Percentiles rank a stretch among this genome's conserved stretches.
These are phyloP conservation scores for Lactarius deliciosus DNA, from an alignment of 768 basidiomycete genomes.

Conservation along the genomic window DNA sequence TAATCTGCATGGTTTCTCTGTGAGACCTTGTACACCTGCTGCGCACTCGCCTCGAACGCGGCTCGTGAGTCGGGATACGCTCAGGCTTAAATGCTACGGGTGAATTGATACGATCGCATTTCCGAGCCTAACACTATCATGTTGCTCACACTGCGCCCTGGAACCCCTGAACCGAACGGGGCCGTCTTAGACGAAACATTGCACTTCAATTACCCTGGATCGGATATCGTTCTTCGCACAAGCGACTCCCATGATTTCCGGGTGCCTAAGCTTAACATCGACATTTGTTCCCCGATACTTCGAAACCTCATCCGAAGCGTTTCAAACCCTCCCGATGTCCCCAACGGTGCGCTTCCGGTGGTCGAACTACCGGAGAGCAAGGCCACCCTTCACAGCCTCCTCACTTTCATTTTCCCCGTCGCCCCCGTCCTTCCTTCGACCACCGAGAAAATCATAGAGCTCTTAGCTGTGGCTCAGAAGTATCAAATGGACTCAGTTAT, in stretches of 20 bases:
- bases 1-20: too few species aligned
- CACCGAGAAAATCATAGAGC: not conserved
- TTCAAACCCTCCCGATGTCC: not conserved
- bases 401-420: not conserved
- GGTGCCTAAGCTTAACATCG: conserved; percentile 37
- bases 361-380: not conserved
- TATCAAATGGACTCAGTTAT: not conserved
- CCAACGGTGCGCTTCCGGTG: not conserved
- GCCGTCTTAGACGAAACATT: not conserved
- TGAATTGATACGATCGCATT: too few species aligned
- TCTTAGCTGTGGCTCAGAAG: not conserved
- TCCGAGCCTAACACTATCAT: too few species aligned
- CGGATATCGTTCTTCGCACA: not conserved
- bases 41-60: too few species aligned
- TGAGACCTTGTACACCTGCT: too few species aligned
- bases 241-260: not conserved
- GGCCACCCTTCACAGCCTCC: not conserved
- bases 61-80: too few species aligned
- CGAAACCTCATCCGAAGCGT: not conserved
- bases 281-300: conserved; percentile 45
- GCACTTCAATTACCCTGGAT: not conserved
- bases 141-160: too few species aligned
- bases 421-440: not conserved
- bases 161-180: not conserved
- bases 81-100: too few species aligned